Evolutionary conservation across 805 yeast genomes (phyloP).

Genomic region (Debaryomyces castellii): DNA sequence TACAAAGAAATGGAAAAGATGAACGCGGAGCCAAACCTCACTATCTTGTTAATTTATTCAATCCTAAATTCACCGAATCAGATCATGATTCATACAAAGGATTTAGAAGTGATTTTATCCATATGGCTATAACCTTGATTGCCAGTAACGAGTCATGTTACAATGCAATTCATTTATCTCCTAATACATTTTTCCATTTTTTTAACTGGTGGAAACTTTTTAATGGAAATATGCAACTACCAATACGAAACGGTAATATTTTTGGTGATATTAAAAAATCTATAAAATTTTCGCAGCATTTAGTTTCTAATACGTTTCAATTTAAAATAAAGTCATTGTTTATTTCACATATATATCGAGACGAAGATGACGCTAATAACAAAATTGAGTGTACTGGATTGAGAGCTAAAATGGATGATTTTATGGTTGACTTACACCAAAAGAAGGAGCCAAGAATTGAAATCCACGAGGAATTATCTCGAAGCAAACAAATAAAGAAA

Average conservation of each 20-base stretch:
- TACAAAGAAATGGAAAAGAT: slow-evolving; percentile 4
- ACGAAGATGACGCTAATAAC: slow-evolving; percentile 43
- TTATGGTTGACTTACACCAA: slow-evolving; percentile 42
- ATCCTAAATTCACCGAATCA: slow-evolving; percentile 49
- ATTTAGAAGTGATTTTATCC: slow-evolving; percentile 38
- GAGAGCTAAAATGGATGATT: slow-evolving; percentile 41
- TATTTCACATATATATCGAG: slow-evolving; percentile 69
- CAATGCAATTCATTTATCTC: slow-evolving; percentile 77
- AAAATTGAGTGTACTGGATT: slow-evolving; percentile 65
- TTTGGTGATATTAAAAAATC: slow-evolving; percentile 57
- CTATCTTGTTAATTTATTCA: slow-evolving; percentile 53
- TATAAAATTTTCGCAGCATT: slow-evolving; percentile 71
- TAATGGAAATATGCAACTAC: slow-evolving; percentile 74
- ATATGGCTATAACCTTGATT: slow-evolving; percentile 40
- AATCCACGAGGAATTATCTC: slow-evolving; percentile 45
- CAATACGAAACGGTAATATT: slow-evolving; percentile 71
- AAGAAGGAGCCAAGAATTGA: slow-evolving; percentile 35
- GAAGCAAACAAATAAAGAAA: slow-evolving; percentile 48
- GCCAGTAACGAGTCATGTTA: slow-evolving; percentile 42
- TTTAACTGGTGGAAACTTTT: slow-evolving; percentile 85
- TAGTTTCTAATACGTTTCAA: slow-evolving; percentile 77
- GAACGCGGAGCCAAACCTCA: slow-evolving; percentile 49
- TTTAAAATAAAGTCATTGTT: slow-evolving; percentile 72
- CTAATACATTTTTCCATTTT: slow-evolving; percentile 65
- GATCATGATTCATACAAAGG: slow-evolving; percentile 43